phyloP scores from a whole-genome alignment of 176 grass and related monocot genomes.

The Aechmea fasciata region DNA sequence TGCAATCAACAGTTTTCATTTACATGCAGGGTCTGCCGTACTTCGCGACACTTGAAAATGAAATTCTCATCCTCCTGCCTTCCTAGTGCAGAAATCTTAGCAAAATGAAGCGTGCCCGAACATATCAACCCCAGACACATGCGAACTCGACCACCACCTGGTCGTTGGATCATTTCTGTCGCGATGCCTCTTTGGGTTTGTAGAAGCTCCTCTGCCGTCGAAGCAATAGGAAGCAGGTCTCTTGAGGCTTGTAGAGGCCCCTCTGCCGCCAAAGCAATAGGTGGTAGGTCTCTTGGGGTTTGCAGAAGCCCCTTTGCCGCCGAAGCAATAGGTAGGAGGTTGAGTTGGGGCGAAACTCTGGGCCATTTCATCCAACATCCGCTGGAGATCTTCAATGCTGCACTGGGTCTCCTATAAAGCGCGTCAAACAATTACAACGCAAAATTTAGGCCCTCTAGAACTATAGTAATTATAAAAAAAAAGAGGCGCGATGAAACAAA shows the following conservation, averaged over 20 bases:
- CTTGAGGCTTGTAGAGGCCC: neutral
- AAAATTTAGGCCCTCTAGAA: too few relatives aligned
- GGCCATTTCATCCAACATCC: constrained; percentile 61
- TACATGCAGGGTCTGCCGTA: too few relatives aligned
- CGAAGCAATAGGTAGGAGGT: constrained; percentile 13
- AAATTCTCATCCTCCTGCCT: too few relatives aligned
- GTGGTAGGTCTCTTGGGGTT: neutral
- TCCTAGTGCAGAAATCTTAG: too few relatives aligned
- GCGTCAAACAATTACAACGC: too few relatives aligned
- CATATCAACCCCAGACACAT: neutral
- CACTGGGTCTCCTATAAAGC: constrained; percentile 36
- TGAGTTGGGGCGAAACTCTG: constrained; percentile 30
- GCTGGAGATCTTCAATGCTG: constrained; percentile 51
- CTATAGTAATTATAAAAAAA: too few relatives aligned
- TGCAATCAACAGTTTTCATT: too few relatives aligned
- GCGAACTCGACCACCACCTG: neutral
- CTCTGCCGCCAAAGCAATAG: neutral
- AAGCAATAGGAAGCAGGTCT: neutral
- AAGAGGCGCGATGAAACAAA: too few relatives aligned
- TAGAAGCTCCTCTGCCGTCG: neutral
- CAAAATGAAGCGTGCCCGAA: neutral
- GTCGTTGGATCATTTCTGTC: neutral
- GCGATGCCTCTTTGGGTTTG: neutral
- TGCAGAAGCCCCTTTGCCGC: neutral
- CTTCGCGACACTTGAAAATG: too few relatives aligned